Conservation (phyloP, 495 filamentous ascomycete species). For the Talaromyces adpressus region DNA sequence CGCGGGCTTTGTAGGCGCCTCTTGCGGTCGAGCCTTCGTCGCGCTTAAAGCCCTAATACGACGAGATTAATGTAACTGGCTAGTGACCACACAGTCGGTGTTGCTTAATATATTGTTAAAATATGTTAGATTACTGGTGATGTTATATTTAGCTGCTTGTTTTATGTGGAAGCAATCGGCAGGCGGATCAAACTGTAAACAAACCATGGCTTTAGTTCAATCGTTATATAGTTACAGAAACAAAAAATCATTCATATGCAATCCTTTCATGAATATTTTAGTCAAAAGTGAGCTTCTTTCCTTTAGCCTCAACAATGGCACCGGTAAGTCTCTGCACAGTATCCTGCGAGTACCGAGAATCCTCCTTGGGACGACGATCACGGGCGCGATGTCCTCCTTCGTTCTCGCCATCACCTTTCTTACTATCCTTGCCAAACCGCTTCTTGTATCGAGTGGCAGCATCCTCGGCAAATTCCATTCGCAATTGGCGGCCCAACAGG, state of each 20-base stretch:
- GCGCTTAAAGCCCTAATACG: neutral
- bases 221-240: neutral
- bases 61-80: neutral
- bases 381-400: neutral
- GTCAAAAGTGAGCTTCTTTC: slow-evolving; percentile 81
- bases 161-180: neutral
- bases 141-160: neutral
- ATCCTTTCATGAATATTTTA: slow-evolving; percentile 18
- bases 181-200: neutral
- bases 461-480: slow-evolving; percentile 92
- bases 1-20: neutral
- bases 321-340: slow-evolving; percentile 58
- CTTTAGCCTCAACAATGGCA: slow-evolving; percentile 70
- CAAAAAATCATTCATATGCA: neutral
- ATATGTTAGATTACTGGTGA: neutral
- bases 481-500: slow-evolving; percentile 67
- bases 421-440: slow-evolving; percentile 70
- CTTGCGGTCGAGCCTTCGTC: neutral
- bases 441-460: slow-evolving; percentile 82
- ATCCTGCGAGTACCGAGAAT: slow-evolving; percentile 30
- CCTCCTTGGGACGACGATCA: slow-evolving; percentile 6
- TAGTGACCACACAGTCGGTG: neutral
- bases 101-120: neutral
- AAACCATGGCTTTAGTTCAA: neutral
- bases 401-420: slow-evolving; percentile 26